phyloP scores from a whole-genome alignment of 2,329 filamentous ascomycete genomes.

The Alternaria consortialis region DNA sequence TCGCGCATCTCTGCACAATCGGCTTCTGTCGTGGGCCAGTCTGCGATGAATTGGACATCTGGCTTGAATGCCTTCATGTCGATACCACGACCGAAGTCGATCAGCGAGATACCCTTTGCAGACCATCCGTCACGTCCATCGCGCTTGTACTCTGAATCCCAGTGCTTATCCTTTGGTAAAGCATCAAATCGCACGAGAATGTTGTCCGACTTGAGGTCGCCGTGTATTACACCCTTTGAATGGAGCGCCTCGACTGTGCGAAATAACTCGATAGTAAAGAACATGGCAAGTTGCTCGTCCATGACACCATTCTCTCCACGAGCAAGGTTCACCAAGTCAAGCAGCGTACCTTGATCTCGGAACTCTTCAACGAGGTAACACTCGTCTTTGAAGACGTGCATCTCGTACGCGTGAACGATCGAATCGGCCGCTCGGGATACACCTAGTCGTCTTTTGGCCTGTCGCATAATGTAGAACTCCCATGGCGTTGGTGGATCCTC shows the following conservation, averaged over 20 bases:
- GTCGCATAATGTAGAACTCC: conserved; percentile 96
- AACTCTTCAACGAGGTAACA: conserved; percentile 89
- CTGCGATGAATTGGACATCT: conserved; percentile 87
- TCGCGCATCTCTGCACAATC: conserved; percentile 98
- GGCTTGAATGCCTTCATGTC: conserved; percentile 86
- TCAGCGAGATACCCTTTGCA: conserved; percentile 81
- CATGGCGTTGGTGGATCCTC: conserved; percentile 87
- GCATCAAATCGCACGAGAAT: conserved; percentile 85
- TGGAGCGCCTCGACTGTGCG: conserved; percentile 91
- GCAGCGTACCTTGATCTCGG: conserved; percentile 86
- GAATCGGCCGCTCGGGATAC: conserved; percentile 76
- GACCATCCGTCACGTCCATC: conserved; percentile 82
- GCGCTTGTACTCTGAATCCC: conserved; percentile 72
- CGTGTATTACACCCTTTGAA: conserved; percentile 80
- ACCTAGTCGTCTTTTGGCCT: conserved; percentile 78
- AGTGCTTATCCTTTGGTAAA: conserved; percentile 54
- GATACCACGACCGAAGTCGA: conserved; percentile 94
- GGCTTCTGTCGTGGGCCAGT: conserved; percentile 87
- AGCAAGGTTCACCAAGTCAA: conserved; percentile 93
- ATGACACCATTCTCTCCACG: conserved; percentile 77
- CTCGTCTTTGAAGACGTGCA: conserved; percentile 91
- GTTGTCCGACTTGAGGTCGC: conserved; percentile 95
- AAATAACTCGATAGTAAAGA: conserved; percentile 90
- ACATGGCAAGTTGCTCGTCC: conserved; percentile 93
- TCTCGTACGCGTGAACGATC: conserved; percentile 83